phyloP scores from a whole-genome alignment of 176 grass and related monocot species.

The Luzula sylvatica region DNA sequence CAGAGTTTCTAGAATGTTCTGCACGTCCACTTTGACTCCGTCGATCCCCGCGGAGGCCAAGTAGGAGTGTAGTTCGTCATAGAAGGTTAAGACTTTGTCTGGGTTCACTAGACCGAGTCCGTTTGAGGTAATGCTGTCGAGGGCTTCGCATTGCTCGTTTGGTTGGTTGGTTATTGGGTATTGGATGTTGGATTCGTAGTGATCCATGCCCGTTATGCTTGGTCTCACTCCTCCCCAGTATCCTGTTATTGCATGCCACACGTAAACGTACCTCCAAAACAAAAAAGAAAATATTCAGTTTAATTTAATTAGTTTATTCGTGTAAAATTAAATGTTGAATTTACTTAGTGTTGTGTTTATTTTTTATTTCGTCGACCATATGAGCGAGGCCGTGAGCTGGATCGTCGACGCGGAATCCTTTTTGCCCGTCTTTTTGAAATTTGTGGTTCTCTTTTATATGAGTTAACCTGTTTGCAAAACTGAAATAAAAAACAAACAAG shows the following conservation, averaged over 20 bases:
- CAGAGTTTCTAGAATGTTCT: conserved; percentile 78
- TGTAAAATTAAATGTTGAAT: neutral
- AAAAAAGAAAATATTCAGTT: conserved; percentile 2
- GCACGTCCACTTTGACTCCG: conserved; percentile 81
- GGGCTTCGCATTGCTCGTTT: conserved; percentile 38
- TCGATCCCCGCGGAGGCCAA: conserved; percentile 58
- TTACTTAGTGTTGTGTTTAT: conserved; percentile 64
- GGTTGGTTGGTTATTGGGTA: conserved; percentile 47
- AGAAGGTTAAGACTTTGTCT: conserved; percentile 57
- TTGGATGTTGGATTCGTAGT: conserved; percentile 60
- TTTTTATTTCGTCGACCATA: conserved; percentile 53
- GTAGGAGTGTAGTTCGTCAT: conserved; percentile 72
- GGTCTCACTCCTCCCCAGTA: conserved; percentile 86
- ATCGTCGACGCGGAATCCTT: conserved; percentile 50
- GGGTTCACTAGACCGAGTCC: conserved; percentile 76
- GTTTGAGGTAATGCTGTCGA: conserved; percentile 48
- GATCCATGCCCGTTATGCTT: conserved; percentile 36
- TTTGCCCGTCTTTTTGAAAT: conserved; percentile 64
- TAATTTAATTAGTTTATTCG: neutral
- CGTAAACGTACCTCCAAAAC: conserved; percentile 51
- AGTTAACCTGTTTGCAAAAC: conserved; percentile 81
- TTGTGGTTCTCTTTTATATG: conserved; percentile 89
- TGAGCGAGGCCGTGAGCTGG: conserved; percentile 45
- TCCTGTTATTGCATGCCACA: conserved; percentile 79
- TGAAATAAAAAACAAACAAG: conserved; percentile 21